phyloP scores from a whole-genome alignment of 495 filamentous ascomycete species.

The Hypomontagnella monticulosa region DNA sequence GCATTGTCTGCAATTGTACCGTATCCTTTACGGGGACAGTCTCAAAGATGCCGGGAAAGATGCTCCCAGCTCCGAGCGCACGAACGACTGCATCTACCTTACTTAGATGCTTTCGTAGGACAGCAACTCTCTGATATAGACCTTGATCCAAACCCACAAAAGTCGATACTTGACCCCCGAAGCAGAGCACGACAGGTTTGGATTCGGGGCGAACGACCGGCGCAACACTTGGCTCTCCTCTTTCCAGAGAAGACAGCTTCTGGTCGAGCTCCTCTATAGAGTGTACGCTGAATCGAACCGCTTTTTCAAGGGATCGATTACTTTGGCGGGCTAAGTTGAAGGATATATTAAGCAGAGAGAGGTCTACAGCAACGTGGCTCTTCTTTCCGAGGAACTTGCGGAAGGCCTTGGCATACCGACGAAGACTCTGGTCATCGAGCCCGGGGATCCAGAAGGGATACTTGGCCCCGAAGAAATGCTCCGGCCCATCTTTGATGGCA shows the following conservation, averaged over 20 bases:
- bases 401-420: conserved; percentile 28
- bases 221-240: conserved; percentile 8
- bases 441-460: conserved; percentile 49
- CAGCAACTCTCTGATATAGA: conserved; percentile 47
- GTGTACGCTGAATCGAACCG: conserved; percentile 45
- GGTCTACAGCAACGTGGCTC: conserved; percentile 18
- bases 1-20: conserved; percentile 56
- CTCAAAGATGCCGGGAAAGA: conserved; percentile 63
- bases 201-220: conserved; percentile 17
- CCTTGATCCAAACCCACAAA: conserved; percentile 54
- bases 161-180: conserved; percentile 62
- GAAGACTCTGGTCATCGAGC: conserved; percentile 42
- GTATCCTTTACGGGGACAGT: conserved; percentile 49
- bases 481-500: background rate
- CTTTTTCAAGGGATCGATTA: conserved; percentile 48
- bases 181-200: conserved; percentile 60
- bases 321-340: conserved; percentile 52
- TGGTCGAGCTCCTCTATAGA: conserved; percentile 48
- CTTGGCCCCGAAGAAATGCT: conserved; percentile 25
- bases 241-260: conserved; percentile 37
- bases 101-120: conserved; percentile 57
- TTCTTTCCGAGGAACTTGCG: conserved; percentile 31
- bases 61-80: conserved; percentile 46
- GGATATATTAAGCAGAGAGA: conserved; percentile 47
- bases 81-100: conserved; percentile 45